Evolutionary conservation across 2,329 filamentous ascomycete genomes (phyloP).

Genomic region (Aspergillus brasiliensis): DNA sequence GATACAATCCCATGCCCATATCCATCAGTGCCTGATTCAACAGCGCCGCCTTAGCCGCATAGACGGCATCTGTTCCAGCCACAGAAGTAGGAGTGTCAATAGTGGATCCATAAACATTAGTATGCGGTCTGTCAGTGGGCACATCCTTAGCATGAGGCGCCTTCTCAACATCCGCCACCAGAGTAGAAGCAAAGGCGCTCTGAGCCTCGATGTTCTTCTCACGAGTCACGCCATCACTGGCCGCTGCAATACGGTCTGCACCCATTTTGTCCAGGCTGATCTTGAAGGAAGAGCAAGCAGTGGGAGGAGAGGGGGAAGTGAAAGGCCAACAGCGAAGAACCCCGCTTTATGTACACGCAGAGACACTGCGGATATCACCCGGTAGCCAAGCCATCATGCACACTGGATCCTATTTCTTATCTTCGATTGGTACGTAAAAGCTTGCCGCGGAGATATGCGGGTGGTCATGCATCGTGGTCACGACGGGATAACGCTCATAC

Average conservation of each 20-base stretch:
- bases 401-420: background rate
- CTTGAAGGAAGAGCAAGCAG: background rate
- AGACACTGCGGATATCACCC: background rate
- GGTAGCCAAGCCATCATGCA: background rate
- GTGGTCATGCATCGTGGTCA: background rate
- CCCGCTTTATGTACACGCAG: background rate
- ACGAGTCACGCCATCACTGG: background rate
- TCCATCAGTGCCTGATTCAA: constrained; percentile 24
- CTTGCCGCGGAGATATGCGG: background rate
- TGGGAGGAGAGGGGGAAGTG: no score
- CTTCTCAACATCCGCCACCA: constrained; percentile 4
- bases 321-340: background rate
- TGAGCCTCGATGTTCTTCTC: constrained; percentile 6
- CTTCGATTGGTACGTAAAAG: background rate
- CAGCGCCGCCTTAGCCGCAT: constrained; percentile 14
- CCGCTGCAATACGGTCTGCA: background rate
- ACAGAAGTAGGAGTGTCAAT: background rate
- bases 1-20: constrained; percentile 24
- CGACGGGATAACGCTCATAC: background rate
- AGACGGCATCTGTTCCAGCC: constrained; percentile 3
- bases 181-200: constrained; percentile 7
- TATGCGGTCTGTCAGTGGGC: background rate
- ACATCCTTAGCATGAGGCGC: background rate
- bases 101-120: constrained; percentile 4
- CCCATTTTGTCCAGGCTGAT: background rate